phyloP scores from a whole-genome alignment of 176 grass and related monocot species.

The Avena insularis region DNA sequence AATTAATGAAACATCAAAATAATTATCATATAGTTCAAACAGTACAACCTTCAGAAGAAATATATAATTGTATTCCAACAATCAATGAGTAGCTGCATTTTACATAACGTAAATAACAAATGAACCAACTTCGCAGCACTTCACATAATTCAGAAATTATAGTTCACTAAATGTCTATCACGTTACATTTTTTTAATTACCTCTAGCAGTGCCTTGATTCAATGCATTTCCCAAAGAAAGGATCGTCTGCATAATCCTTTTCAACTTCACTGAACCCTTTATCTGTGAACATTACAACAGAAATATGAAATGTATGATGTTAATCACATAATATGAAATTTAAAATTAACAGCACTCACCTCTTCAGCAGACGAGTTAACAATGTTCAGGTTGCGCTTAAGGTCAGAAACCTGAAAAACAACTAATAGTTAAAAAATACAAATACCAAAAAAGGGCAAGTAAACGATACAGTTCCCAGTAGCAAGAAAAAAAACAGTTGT shows the following conservation, averaged over 20 bases:
- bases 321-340: slow-evolving; percentile 37
- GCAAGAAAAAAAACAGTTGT: slow-evolving; percentile 41
- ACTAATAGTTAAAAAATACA: slow-evolving; percentile 39
- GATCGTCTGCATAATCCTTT: slow-evolving; percentile 99
- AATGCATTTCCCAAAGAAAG: slow-evolving; percentile 98
- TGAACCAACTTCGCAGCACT: slow-evolving; percentile 17
- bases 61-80: slow-evolving; percentile 1
- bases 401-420: slow-evolving; percentile 92
- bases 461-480: slow-evolving; percentile 33
- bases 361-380: slow-evolving; percentile 89
- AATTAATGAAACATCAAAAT: neutral
- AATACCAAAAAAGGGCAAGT: slow-evolving; percentile 43
- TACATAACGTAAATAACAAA: slow-evolving; percentile 6
- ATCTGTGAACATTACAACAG: slow-evolving; percentile 64
- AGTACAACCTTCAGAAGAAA: neutral
- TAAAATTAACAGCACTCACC: slow-evolving; percentile 47
- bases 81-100: slow-evolving; percentile 14
- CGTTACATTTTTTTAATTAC: slow-evolving; percentile 57
- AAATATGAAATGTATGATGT: slow-evolving; percentile 40
- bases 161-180: slow-evolving; percentile 20
- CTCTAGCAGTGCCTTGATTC: slow-evolving; percentile 99
- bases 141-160: neutral
- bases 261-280: slow-evolving; percentile 90
- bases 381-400: slow-evolving; percentile 80
- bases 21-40: slow-evolving; percentile 12